phyloP scores from a whole-genome alignment of 164 flowering plant species.

The Stephania cephalantha region DNA sequence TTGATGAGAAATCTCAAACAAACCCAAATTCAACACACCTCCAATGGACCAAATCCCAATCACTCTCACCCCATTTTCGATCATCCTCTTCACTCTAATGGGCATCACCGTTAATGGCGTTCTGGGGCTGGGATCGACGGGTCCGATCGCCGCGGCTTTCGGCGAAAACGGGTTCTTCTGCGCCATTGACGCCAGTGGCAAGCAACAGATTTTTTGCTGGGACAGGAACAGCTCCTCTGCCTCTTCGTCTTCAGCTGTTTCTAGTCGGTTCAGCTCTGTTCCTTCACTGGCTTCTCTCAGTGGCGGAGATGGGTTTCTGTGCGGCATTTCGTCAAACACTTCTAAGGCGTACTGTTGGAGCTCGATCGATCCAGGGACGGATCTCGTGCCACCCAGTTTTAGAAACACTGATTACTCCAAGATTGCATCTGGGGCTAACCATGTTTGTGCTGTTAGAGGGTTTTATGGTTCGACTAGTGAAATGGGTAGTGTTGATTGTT shows the following conservation, averaged over 20 bases:
- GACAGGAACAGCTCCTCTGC: slow-evolving; percentile 38
- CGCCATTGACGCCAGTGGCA: slow-evolving; percentile 84
- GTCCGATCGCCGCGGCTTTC: slow-evolving; percentile 73
- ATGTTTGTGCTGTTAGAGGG: slow-evolving; percentile 83
- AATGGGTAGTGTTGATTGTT: slow-evolving; percentile 67
- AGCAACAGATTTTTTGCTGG: slow-evolving; percentile 75
- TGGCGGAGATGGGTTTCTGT: slow-evolving; percentile 76
- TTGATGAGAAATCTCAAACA: neutral
- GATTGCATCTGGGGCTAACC: slow-evolving; percentile 70
- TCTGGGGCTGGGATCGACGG: slow-evolving; percentile 73
- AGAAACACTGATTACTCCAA: slow-evolving; percentile 45
- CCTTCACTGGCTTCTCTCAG: slow-evolving; percentile 70
- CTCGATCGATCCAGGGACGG: slow-evolving; percentile 28
- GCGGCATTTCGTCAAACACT: slow-evolving; percentile 65
- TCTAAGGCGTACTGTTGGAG: slow-evolving; percentile 71
- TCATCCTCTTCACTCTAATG: slow-evolving; percentile 7
- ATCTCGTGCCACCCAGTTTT: slow-evolving; percentile 53
- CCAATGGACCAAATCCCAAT: slow-evolving; percentile 2
- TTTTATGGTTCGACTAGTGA: slow-evolving; percentile 48
- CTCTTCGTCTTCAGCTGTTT: neutral
- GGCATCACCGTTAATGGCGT: slow-evolving; percentile 7
- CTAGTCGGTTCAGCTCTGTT: slow-evolving; percentile 21
- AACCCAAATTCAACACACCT: neutral
- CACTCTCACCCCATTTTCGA: neutral
- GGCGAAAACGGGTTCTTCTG: slow-evolving; percentile 69